A percentile compares a stretch with the other conserved stretches of the same genome.
phyloP scores from a whole-genome alignment of 306 rosid genomes.

The Vigna angularis region DNA sequence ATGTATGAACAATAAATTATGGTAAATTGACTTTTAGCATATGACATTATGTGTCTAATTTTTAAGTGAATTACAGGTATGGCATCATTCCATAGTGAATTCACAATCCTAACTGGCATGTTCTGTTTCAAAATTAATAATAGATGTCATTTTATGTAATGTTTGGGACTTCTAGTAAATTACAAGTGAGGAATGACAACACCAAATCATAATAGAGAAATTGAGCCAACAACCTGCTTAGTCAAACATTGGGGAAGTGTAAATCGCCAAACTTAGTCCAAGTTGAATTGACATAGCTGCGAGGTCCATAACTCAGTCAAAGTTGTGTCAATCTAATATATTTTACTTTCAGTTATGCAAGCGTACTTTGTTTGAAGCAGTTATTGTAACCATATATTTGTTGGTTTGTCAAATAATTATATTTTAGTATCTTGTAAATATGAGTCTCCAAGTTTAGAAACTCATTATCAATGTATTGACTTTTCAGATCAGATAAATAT shows the following conservation, averaged over 20 bases:
- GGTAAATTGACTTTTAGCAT: too few relatives aligned
- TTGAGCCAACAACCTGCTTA: neutral
- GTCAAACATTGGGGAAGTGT: neutral
- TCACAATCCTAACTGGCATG: neutral
- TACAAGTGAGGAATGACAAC: neutral
- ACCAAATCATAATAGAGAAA: neutral
- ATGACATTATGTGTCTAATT: too few relatives aligned
- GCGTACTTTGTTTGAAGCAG: neutral
- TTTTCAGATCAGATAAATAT: neutral
- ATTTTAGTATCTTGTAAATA: neutral
- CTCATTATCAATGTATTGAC: neutral
- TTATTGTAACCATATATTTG: neutral
- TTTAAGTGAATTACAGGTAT: too few relatives aligned
- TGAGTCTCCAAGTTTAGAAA: neutral
- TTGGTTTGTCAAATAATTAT: neutral
- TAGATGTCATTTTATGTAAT: neutral
- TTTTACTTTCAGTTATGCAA: neutral
- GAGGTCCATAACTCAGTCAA: too few relatives aligned
- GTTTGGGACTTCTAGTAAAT: neutral
- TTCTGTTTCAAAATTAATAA: neutral
- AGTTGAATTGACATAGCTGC: too few relatives aligned
- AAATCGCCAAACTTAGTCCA: too few relatives aligned
- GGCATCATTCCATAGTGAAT: neutral
- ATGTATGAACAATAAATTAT: too few relatives aligned
- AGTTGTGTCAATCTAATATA: neutral